Evolutionary conservation across 345 rosid genomes (phyloP).

Genomic region (Moricandia arvensis): DNA sequence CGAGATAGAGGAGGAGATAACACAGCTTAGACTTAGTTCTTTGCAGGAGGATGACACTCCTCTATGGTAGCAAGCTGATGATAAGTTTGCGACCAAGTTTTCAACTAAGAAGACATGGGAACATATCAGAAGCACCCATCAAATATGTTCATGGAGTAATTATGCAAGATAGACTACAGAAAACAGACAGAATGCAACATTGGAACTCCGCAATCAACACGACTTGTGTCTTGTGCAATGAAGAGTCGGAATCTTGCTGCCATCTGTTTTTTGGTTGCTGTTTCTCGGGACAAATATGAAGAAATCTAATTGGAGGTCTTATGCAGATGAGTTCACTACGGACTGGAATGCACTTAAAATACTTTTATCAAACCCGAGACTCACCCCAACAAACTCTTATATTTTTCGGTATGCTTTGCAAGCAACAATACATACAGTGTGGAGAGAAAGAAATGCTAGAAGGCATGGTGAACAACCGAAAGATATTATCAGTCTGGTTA

Average conservation of each 20-base stretch:
- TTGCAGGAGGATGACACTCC: too few relatives aligned
- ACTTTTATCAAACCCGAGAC: not conserved
- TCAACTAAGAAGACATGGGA: too few relatives aligned
- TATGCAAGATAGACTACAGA: not conserved
- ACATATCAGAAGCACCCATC: too few relatives aligned
- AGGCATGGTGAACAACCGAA: not conserved
- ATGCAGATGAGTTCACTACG: not conserved
- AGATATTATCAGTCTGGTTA: not conserved
- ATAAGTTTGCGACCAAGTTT: too few relatives aligned
- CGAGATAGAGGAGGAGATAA: too few relatives aligned
- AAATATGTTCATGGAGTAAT: too few relatives aligned
- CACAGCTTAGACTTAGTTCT: too few relatives aligned
- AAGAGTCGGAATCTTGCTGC: not conserved
- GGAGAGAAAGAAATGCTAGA: not conserved
- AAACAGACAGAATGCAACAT: not conserved
- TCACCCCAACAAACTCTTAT: not conserved
- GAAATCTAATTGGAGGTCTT: not conserved
- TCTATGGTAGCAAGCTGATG: too few relatives aligned
- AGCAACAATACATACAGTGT: not conserved
- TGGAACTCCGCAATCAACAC: not conserved
- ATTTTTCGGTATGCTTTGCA: not conserved
- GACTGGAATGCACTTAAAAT: not conserved
- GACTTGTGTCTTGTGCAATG: not conserved
- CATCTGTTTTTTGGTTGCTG: not conserved
- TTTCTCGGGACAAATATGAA: not conserved